Evolutionary conservation across 2,329 filamentous ascomycete genomes (phyloP), one percentile per base, ranked within the genome.

Genomic region (Nemania sp.): DNA sequence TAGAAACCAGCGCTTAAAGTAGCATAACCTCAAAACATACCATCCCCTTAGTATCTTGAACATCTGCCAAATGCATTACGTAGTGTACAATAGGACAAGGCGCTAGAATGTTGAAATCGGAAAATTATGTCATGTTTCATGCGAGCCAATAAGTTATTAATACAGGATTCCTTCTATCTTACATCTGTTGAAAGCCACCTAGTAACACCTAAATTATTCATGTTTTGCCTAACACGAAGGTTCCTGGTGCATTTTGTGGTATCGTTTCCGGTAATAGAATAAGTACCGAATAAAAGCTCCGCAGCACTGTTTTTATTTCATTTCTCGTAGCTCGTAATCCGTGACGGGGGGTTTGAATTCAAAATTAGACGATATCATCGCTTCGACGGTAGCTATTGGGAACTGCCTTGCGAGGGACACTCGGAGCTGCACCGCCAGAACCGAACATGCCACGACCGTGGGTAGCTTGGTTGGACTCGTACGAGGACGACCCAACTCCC

Each of bases 401-500:
- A 35, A 77, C 74, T 22, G 73, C 72, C 62, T 75, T 77, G 41
- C 74, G 67, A 35, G 68, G 32, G 27, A 73, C 58, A 5, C 70
- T 63, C 13, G 63, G 54, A n/a, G 71, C 27, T 20, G 53, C 41
- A 7, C 38, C 63, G 29, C 53, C 61, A 54, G 59, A 56, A 49
- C 49, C 35, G 20, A 53, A 47, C 20, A 52, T 45, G 11, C 66
- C 67, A 7, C 72, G 61, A 11, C 64, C 64, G 52, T 64, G 69
- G 15, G 57, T 29, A 22, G 55, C 45, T 41, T 69, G 65, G 3
- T 63, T 58, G 29, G 47, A 80, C 52, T 81, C 80, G 20, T 77
- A 79, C 67, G 77, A 78, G 35, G 80, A 77, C 0, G 67, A 27
- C 53, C 79, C 78, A 5, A 77, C 79, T 22, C 88, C 89, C 89